These are phyloP conservation scores for Paraphaeosphaeria sporulosa DNA, from an alignment of 2,329 filamentous ascomycete genomes.

Conservation along the genomic window DNA sequence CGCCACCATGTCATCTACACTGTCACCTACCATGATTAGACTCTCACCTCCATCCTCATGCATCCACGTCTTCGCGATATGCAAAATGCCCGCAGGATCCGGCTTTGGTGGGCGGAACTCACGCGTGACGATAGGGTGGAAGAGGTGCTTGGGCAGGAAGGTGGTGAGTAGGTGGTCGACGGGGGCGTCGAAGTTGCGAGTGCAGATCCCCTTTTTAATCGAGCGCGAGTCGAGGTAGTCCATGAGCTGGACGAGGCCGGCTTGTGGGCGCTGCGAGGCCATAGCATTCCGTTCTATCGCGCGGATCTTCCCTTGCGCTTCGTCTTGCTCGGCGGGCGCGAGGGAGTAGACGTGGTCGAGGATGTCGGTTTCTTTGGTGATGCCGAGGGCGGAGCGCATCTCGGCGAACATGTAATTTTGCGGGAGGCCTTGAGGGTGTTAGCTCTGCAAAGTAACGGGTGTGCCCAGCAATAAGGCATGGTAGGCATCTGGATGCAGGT, in stretches of 20 bases:
- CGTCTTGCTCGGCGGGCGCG: conserved; percentile 65
- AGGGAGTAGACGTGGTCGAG: conserved; percentile 85
- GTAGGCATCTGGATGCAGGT: too few relatives aligned
- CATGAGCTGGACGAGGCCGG: conserved; percentile 81
- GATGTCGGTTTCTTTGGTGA: conserved; percentile 79
- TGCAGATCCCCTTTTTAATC: conserved; percentile 86
- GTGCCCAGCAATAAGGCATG: too few relatives aligned
- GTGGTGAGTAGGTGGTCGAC: conserved; percentile 77
- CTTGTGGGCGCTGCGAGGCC: conserved; percentile 79
- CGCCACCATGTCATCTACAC: conserved; percentile 91
- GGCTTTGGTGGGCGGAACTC: conserved; percentile 87
- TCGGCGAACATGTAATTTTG: conserved; percentile 95
- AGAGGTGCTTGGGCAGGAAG: conserved; percentile 70
- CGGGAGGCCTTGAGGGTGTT: conserved; percentile 69
- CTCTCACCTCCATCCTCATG: conserved; percentile 52
- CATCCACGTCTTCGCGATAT: conserved; percentile 81
- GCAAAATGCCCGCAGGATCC: conserved; percentile 83
- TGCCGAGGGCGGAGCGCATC: conserved; percentile 80
- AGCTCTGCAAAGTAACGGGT: too few relatives aligned
- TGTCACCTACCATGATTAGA: conserved; percentile 66
- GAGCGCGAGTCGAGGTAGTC: conserved; percentile 73
- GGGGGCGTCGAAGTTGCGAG: conserved; percentile 84
- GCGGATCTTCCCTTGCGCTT: conserved; percentile 77
- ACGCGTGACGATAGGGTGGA: conserved; percentile 82
- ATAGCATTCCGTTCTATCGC: conserved; percentile 83